Percentiles rank a stretch among this genome's conserved stretches.
These are phyloP conservation scores for Buddleja alternifolia DNA, from an alignment of 257 asterid species.

Conservation along the genomic window DNA sequence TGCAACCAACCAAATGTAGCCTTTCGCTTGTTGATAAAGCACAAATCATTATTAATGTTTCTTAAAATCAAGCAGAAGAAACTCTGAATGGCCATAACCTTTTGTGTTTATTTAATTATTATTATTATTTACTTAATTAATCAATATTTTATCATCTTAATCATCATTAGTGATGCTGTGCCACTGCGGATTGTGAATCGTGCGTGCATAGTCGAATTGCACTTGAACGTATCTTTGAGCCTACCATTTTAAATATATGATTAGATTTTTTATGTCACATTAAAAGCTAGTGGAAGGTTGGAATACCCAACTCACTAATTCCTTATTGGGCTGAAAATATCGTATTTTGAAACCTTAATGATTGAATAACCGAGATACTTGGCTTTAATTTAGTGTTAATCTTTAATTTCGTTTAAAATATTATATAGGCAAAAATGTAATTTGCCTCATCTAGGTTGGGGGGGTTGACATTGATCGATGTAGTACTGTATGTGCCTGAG, in stretches of 20 bases:
- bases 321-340: conserved; percentile 12
- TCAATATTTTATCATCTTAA: conserved; percentile 13
- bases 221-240: conserved; percentile 48
- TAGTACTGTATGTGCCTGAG: no score
- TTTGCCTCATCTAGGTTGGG: no score
- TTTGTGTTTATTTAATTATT: background rate
- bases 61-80: conserved; percentile 17
- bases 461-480: no score
- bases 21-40: conserved; percentile 10
- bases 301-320: conserved; percentile 61
- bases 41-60: conserved; percentile 4
- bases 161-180: conserved; percentile 6
- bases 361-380: conserved; percentile 29
- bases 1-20: conserved; percentile 37
- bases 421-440: no score
- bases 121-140: background rate
- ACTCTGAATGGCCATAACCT: background rate
- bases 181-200: conserved; percentile 22
- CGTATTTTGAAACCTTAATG: conserved; percentile 20
- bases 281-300: conserved; percentile 46
- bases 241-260: conserved; percentile 38
- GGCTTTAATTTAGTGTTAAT: conserved; percentile 32
- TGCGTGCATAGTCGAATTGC: conserved; percentile 56
- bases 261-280: background rate
- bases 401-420: background rate